Base-by-base conservation (phyloP, 805 yeast species). In the Wickerhamomyces strasburgensis region DNA sequence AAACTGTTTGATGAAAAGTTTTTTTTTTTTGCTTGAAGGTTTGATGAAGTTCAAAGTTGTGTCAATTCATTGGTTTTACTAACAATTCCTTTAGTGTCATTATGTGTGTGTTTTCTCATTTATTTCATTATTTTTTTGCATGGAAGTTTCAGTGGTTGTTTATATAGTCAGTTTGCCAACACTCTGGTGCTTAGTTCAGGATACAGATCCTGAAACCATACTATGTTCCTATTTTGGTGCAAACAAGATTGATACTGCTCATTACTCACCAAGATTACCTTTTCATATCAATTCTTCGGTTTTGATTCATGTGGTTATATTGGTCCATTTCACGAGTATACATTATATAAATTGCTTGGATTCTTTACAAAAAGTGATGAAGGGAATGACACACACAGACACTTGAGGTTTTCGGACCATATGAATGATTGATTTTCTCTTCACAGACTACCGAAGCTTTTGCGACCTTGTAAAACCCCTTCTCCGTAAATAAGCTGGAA, bases 141-240 rank as follows among this genome's bases (percentile, higher is more conserved):
- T 8, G 14, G 28, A 25, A 27, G 38, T 14, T 37, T 31, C 37
- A 37, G 23, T n/a, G 25, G 25, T 30, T 18, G 19, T 14, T 30
- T 29, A 27, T 34, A 31, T 37, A 34, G 27, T 14, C 46, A 64
- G 86, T 80, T 84, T 84, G 89, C 86, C 81, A 77, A 84, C 94
- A 84, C 90, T 83, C 93, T 82, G 93, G 88, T 78, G 81, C 80
- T 75, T 69, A 68, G 73, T 77, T 57, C 45, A 29, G 38, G 39
- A 14, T 24, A 29, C 25, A 31, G 14, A 27, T 14, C 19, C 29
- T 45, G 33, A 47, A 48, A 46, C 79, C 60, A 65, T 81, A 77
- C 72, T 72, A 72, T 75, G 80, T 74, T 80, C 89, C 94, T 81
- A 84, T 84, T 84, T 80, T 78, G 77, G 82, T 67, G 88, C 88